Conservation (phyloP, 805 yeast species). For the Cyberlindnera xylosilytica region DNA sequence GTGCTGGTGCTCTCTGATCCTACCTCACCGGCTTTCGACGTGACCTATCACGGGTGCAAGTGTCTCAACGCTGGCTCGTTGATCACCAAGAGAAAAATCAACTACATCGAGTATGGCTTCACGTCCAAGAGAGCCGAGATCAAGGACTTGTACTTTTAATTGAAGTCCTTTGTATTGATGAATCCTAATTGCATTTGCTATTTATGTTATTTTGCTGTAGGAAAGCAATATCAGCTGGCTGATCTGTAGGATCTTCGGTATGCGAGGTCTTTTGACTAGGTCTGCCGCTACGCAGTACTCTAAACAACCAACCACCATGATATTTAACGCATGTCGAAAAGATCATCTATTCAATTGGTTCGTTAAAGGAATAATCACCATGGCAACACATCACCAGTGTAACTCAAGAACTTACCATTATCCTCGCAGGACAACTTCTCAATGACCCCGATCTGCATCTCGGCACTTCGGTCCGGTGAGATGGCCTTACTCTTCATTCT, state of each 20-base stretch:
- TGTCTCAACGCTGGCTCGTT: conserved; percentile 70
- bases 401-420: conserved; percentile 28
- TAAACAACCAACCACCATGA: too few relatives aligned
- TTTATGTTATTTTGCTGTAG: too few relatives aligned
- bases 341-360: too few relatives aligned
- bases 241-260: too few relatives aligned
- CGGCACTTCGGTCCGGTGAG: conserved; percentile 29
- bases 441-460: conserved; percentile 17
- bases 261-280: too few relatives aligned
- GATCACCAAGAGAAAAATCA: conserved; percentile 44
- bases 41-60: conserved; percentile 79
- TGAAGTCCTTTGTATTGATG: too few relatives aligned
- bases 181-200: too few relatives aligned
- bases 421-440: conserved; percentile 23
- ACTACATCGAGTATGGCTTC: conserved; percentile 74
- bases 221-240: too few relatives aligned
- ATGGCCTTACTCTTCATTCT: conserved; percentile 2
- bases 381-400: conserved; percentile 21
- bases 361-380: conserved; percentile 2
- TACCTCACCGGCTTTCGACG: conserved; percentile 65
- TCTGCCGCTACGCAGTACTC: too few relatives aligned
- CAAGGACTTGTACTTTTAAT: conserved; percentile 42
- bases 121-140: conserved; percentile 48
- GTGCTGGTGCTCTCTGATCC: conserved; percentile 63
- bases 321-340: too few relatives aligned